Conservation (phyloP, 176 grass and related monocot genomes). For the Pontederia paniculata region DNA sequence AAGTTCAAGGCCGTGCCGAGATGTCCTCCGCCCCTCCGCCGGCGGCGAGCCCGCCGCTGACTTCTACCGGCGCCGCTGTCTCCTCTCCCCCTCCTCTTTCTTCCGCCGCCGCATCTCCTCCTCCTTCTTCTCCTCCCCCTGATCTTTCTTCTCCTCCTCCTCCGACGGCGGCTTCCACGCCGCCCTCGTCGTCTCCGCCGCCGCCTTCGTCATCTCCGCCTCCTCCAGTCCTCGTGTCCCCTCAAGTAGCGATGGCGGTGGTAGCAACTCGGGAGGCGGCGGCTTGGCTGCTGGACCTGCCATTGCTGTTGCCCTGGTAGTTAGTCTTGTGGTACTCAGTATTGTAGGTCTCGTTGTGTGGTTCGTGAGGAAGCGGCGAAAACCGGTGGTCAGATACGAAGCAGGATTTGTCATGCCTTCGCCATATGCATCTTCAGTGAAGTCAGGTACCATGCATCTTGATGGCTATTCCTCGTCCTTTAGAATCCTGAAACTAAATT, state of each 20-base stretch:
- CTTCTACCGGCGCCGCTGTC: background rate
- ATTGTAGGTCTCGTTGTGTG: slow-evolving; percentile 35
- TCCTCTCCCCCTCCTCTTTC: background rate
- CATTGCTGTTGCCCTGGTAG: slow-evolving; percentile 23
- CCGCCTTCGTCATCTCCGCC: background rate
- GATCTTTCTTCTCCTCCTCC: background rate
- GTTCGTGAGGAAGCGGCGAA: slow-evolving; percentile 44
- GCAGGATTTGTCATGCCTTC: slow-evolving; percentile 54
- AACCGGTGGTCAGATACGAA: slow-evolving; percentile 29
- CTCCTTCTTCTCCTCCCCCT: background rate
- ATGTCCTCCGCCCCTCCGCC: background rate
- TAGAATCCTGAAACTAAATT: background rate
- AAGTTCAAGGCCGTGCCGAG: too few relatives aligned
- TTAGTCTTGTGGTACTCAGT: slow-evolving; percentile 34
- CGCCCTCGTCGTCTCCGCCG: background rate
- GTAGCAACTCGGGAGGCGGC: background rate
- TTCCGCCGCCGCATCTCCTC: background rate
- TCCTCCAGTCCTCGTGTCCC: background rate
- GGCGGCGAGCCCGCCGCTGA: background rate
- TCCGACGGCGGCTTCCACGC: background rate
- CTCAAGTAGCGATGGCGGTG: background rate
- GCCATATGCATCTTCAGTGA: slow-evolving; percentile 25
- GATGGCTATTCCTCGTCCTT: background rate
- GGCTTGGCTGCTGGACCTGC: background rate
- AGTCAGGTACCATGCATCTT: slow-evolving; percentile 32